Evolutionary conservation across 257 asterid species (phyloP).

Genomic region (Nemophila menziesii): DNA sequence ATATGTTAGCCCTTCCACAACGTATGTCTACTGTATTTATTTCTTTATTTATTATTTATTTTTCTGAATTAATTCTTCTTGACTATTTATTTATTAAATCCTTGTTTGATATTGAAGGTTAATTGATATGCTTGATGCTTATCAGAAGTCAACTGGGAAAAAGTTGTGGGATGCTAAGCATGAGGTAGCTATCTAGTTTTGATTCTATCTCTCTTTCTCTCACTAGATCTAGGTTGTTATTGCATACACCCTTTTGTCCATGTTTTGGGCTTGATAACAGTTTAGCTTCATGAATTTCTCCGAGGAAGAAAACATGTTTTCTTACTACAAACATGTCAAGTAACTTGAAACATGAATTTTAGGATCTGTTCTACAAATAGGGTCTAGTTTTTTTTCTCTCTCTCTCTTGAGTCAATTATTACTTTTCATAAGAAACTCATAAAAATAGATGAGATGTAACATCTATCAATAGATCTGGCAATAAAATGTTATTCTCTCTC

Average conservation of each 20-base stretch:
- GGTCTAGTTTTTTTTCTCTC: conserved; percentile 13
- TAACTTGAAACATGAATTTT: conserved; percentile 21
- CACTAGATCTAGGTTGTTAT: background rate
- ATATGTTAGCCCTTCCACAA: conserved; percentile 35
- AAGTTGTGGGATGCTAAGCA: conserved; percentile 97
- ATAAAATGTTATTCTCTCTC: conserved; percentile 5
- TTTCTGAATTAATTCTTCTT: background rate
- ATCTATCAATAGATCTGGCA: conserved; percentile 24
- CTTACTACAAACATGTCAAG: conserved; percentile 25
- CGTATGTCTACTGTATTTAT: conserved; percentile 14
- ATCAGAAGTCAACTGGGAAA: conserved; percentile 81
- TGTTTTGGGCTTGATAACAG: conserved; percentile 3
- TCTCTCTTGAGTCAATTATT: conserved; percentile 5
- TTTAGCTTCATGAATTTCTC: conserved; percentile 11
- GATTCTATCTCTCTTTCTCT: conserved; percentile 7
- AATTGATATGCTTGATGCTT: conserved; percentile 70
- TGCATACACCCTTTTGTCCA: conserved; percentile 8
- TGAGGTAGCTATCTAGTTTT: conserved; percentile 72
- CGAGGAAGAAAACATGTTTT: conserved; percentile 10
- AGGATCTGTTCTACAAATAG: conserved; percentile 39
- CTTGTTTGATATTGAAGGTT: conserved; percentile 25
- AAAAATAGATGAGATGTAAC: conserved; percentile 13
- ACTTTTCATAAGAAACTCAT: conserved; percentile 1
- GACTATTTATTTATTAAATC: too few relatives aligned
- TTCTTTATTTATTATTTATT: background rate